Evolutionary conservation across 1,139 yeast genomes (phyloP).

Genomic region (Protomyces macrosporus): DNA sequence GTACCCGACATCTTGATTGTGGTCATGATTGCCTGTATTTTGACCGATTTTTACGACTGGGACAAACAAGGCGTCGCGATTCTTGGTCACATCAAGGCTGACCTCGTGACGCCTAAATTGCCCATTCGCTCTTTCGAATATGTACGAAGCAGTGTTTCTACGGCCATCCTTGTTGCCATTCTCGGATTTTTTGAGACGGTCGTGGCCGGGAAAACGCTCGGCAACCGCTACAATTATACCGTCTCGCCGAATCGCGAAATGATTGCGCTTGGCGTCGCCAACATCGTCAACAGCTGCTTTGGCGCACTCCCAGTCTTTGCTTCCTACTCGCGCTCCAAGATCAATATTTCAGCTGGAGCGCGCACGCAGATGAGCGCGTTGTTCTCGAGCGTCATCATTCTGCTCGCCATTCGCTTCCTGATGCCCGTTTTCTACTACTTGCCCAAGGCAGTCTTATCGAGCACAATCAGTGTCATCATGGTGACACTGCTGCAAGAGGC

Average conservation of each 20-base stretch:
- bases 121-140: constrained; percentile 45
- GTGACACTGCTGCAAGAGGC: constrained; percentile 76
- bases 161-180: constrained; percentile 66
- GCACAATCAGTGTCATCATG: constrained; percentile 77
- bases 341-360: constrained; percentile 82
- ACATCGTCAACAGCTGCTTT: constrained; percentile 59
- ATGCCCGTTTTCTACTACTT: constrained; percentile 63
- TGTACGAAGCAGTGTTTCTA: constrained; percentile 41
- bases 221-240: constrained; percentile 37
- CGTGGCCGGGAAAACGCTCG: constrained; percentile 72
- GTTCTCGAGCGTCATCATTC: constrained; percentile 68
- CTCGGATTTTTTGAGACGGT: constrained; percentile 92
- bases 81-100: constrained; percentile 59
- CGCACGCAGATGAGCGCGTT: constrained; percentile 78
- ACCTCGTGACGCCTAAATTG: constrained; percentile 43
- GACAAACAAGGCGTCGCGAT: constrained; percentile 56
- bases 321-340: constrained; percentile 89
- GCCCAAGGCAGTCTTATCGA: constrained; percentile 77
- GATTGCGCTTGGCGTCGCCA: constrained; percentile 62
- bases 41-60: constrained; percentile 55
- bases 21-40: constrained; percentile 56
- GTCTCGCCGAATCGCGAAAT: constrained; percentile 51
- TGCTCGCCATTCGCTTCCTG: constrained; percentile 58
- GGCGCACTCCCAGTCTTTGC: constrained; percentile 93
- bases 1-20: constrained; percentile 81